Base-by-base conservation (phyloP, 495 filamentous ascomycete species). In the Bryoglossum gracile region DNA sequence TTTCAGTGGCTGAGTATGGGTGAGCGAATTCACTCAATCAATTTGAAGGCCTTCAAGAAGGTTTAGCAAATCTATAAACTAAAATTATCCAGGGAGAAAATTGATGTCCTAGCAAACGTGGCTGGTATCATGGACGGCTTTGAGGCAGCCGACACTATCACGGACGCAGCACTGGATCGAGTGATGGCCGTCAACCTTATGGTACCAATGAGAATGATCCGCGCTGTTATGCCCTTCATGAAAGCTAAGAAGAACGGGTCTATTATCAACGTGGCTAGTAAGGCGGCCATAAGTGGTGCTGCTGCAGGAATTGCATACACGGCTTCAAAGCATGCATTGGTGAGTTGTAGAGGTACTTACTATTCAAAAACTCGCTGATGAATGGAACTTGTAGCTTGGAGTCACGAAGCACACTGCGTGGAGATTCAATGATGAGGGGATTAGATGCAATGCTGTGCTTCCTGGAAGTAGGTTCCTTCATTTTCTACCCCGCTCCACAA, bases 321-420 rank as follows among this genome's bases (percentile, higher is more conserved):
- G 8, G 56, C 65, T 0, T 55, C 47, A 26, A 67, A 67, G 53
- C 64, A 67, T 47, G 65, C 60, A 0, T 44, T 66, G 49, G 60
- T 50, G 23, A 19, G 52, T 40, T 9, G n/a, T n/a, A n/a, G n/a
- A n/a, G n/a, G n/a, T n/a, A n/a, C n/a, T n/a, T n/a, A n/a, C n/a
- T n/a, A n/a, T n/a, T n/a, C n/a, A n/a, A n/a, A n/a, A n/a, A n/a
- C n/a, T n/a, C n/a, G 17, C 11, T 8, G 18, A 34, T n/a, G 21
- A 19, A 26, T 30, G 64, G 49, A 54, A 41, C 13, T 2, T 17
- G 10, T 33, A 55, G 52, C 42, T 69, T 8, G 69, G 69, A 0
- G 66, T 65, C 8, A 72, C 69, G 3, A 70, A 69, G 41, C 69
- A 70, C 51, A 66, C 69, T 2, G 67, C 69, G 6, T 72, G 63